Evolutionary conservation across 1,284 basidiomycete genomes (phyloP), one percentile per base, ranked within the genome.

Genomic region (Leccinum solheimii): DNA sequence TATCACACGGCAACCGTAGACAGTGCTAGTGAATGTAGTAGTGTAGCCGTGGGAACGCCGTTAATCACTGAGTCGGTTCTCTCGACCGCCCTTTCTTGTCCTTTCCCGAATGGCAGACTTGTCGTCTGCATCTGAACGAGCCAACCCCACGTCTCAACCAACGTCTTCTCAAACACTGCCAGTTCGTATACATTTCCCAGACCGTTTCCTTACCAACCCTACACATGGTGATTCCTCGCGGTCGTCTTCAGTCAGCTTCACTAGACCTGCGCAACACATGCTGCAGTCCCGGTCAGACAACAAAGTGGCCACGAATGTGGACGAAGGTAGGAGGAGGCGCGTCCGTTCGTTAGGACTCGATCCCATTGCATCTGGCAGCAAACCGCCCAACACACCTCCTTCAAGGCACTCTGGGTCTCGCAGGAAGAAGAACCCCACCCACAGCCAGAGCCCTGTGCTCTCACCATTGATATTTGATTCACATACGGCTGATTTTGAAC

Each of bases 401-500:
- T 36, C 45, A 27, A 62, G 61, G 8, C 65, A 59, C 30, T 45
- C 61, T 57, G 66, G 60, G 26, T 68, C 71, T 55, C 68, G 64
- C 36, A 64, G 62, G 52, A 68, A 61, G 62, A 73, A 67, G 48
- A 64, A 63, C 32, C 58, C 48, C 16, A 43, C 56, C 30, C 65
- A 64, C 40, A 63, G 58, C 56, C 68, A 64, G 55, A 34, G 58
- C 5, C 34, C 62, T 26, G 49, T 60, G 30, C 56, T 65, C 61
- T 65, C 67, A n/a, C 61, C 66, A 9, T 61, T 66, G 23, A 75
- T 68, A 58, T 48, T 54, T 14, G 67, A 75, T 36, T 53, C 70
- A 19, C 53, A 74, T n/a, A 52, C 68, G 49, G 64, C 70, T 49
- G 77, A 78, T 45, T 68, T 77, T 59, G 72, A 77, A 57, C 70